Base-by-base conservation (phyloP, 2,329 filamentous ascomycete genomes). In the Microsporum ferrugineum region DNA sequence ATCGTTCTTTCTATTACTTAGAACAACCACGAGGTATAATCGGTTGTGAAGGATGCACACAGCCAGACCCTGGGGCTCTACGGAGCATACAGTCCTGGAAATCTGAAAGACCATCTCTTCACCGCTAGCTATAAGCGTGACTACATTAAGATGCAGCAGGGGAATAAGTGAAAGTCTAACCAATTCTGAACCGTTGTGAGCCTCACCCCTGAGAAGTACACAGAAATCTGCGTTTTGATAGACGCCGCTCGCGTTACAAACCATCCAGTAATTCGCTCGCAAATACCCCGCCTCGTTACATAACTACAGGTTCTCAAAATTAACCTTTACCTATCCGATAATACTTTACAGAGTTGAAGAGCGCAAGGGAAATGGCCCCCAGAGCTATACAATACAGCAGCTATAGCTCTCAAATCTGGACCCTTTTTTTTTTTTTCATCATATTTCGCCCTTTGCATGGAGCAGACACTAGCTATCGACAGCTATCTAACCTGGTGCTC, bases 231-330 rank as follows among this genome's bases (percentile, higher is more conserved):
- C 7, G 49, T 55, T 33, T 31, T 31, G 55, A 57, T 63, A 56
- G 59, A 41, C 61, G 59, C 62, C 57, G 53, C 62, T 49, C 59
- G 62, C 62, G 47, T 61, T 60, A 45, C 39, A 59, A 49, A 43
- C 56, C 29, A 29, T 45, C 63, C 63, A 65, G 61, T 64, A 64
- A 60, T 62, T 63, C 51, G 23, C 61, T 53, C 45, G 51, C 51
- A 61, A 63, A 60, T 63, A 39, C 62, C 60, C 59, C 61, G 57
- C 64, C 62, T 57, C 55, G 34, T 41, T 39, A 34, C 49, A 55
- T 34, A 36, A 36, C 49, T 33, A 36, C 3, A 34, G 10, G 23
- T 23, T 23, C 5, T 14, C 49, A 34, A 17, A n/a, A 29, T 55
- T 55, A 55, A 10, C 49, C 14, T 55, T 55, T 34, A 14, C n/a